Percentiles rank a stretch among this genome's conserved stretches.
Evolutionary conservation across 2,329 filamentous ascomycete species (phyloP).

Genomic region (Fusarium avenaceum): DNA sequence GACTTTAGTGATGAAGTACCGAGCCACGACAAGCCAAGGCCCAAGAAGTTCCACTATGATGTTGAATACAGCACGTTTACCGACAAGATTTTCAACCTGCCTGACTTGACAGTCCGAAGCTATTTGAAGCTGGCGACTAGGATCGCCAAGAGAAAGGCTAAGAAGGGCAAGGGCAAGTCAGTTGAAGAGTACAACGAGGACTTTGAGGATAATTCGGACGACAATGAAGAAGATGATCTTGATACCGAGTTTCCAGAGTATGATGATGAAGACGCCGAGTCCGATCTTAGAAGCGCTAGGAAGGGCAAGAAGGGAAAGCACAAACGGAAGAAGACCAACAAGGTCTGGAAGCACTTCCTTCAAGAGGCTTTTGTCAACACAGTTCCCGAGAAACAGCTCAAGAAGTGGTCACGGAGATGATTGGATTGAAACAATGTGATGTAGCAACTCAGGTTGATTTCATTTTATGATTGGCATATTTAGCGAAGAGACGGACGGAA

Average conservation of each 20-base stretch:
- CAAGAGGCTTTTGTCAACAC: constrained; percentile 84
- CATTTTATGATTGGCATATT: constrained; percentile 33
- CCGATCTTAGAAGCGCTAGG: constrained; percentile 20
- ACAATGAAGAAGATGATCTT: constrained; percentile 41
- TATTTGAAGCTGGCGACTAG: constrained; percentile 83
- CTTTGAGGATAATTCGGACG: constrained; percentile 49
- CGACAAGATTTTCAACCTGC: constrained; percentile 79
- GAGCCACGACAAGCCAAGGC: constrained; percentile 66
- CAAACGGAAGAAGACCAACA: constrained; percentile 67
- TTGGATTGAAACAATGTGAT: constrained; percentile 13
- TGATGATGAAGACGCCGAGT: constrained; percentile 42
- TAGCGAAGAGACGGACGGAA: constrained; percentile 34
- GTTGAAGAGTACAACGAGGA: constrained; percentile 36
- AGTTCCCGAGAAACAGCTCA: constrained; percentile 74
- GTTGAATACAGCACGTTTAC: constrained; percentile 88
- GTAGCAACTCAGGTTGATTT: constrained; percentile 3
- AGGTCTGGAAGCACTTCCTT: constrained; percentile 83
- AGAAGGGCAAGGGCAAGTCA: constrained; percentile 44
- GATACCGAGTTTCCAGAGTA: constrained; percentile 27
- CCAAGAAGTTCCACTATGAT: constrained; percentile 78
- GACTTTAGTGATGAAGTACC: constrained; percentile 71
- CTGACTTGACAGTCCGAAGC: constrained; percentile 87
- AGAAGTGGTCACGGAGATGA: constrained; percentile 56
- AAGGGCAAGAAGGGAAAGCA: constrained; percentile 56
- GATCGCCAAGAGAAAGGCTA: constrained; percentile 68